A percentile compares a stretch with the other conserved stretches of the same genome.
These are phyloP conservation scores for Saturnispora sanitii DNA, from an alignment of 805 yeast genomes.

Conservation along the genomic window DNA sequence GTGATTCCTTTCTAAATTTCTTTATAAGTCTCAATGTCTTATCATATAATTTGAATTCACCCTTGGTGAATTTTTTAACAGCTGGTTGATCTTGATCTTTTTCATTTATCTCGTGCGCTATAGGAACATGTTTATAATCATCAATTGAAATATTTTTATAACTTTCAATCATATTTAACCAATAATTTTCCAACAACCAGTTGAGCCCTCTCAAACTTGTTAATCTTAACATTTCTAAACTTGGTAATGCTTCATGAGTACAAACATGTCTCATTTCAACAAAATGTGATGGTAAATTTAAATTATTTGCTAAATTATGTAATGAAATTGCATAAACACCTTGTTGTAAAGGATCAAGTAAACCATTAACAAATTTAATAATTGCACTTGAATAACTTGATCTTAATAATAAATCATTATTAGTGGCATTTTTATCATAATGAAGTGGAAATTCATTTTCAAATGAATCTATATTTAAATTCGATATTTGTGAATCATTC, in stretches of 20 bases:
- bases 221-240: slow-evolving; percentile 55
- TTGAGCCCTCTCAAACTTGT: slow-evolving; percentile 50
- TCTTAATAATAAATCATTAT: slow-evolving; percentile 32
- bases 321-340: slow-evolving; percentile 71
- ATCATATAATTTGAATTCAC: slow-evolving; percentile 18
- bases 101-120: neutral
- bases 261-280: slow-evolving; percentile 87
- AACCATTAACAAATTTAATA: slow-evolving; percentile 82
- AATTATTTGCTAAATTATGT: slow-evolving; percentile 56
- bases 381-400: slow-evolving; percentile 63
- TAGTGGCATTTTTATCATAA: neutral
- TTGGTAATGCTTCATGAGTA: slow-evolving; percentile 81
- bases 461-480: slow-evolving; percentile 2
- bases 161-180: slow-evolving; percentile 37
- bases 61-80: neutral
- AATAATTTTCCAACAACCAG: slow-evolving; percentile 70
- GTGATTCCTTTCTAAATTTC: slow-evolving; percentile 34
- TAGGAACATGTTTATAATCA: neutral
- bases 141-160: slow-evolving; percentile 2
- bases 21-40: slow-evolving; percentile 37
- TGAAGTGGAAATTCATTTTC: neutral
- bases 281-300: slow-evolving; percentile 66
- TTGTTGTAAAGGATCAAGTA: slow-evolving; percentile 79
- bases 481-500: slow-evolving; percentile 26
- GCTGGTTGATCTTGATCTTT: neutral